A percentile compares a stretch with the other conserved stretches of the same genome.
Conservation (phyloP, 106 monocot species). For the Narthecium ossifragum region DNA sequence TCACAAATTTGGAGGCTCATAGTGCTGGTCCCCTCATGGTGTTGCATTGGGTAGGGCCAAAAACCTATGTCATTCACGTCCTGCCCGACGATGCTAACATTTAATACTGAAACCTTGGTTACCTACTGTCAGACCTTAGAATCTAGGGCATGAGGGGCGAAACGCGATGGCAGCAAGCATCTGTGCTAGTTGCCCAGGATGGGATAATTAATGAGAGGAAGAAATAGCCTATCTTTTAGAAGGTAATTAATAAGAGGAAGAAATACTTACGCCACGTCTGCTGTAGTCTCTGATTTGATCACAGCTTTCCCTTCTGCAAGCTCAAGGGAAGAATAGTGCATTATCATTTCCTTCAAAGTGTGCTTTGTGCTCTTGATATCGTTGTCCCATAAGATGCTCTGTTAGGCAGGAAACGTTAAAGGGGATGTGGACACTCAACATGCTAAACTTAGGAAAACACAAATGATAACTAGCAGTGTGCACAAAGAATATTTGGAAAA, state of each 20-base stretch:
- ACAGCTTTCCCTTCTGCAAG: slow-evolving; percentile 83
- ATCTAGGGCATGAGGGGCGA: background rate
- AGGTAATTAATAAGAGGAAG: background rate
- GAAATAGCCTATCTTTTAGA: too few relatives aligned
- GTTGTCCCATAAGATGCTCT: slow-evolving; percentile 98
- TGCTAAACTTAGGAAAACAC: background rate
- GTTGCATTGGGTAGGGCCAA: too few relatives aligned
- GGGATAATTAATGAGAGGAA: background rate
- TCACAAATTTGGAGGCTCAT: too few relatives aligned
- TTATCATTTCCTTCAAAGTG: slow-evolving; percentile 95
- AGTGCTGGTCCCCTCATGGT: too few relatives aligned
- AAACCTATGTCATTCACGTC: too few relatives aligned
- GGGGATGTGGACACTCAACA: background rate
- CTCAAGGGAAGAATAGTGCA: slow-evolving; percentile 90
- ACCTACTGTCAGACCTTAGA: background rate
- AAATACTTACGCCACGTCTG: slow-evolving; percentile 72
- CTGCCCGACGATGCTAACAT: background rate
- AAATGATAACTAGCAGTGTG: background rate
- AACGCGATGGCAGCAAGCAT: background rate
- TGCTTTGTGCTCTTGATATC: slow-evolving; percentile 95
- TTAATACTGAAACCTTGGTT: too few relatives aligned
- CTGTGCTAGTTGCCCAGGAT: background rate
- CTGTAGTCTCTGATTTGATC: slow-evolving; percentile 54
- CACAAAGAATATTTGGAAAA: background rate
- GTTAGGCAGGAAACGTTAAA: slow-evolving; percentile 1